Percentiles rank a stretch among this genome's conserved stretches.
Evolutionary conservation across 2,329 filamentous ascomycete species (phyloP).

Genomic region (Rhinocladiella similis): DNA sequence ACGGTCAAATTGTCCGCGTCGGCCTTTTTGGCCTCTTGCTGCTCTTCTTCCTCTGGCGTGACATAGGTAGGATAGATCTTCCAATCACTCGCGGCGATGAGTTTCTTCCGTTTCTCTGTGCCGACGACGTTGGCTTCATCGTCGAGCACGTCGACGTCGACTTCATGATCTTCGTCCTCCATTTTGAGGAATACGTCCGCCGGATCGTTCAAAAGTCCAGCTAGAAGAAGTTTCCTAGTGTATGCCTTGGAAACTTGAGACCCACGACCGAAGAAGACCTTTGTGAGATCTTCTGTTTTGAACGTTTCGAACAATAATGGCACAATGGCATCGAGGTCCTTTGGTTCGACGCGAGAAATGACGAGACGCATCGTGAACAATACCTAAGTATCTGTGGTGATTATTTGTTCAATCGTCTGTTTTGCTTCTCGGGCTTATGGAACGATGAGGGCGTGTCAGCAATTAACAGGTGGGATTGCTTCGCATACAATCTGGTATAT

Average conservation of each 20-base stretch:
- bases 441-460: too few species aligned
- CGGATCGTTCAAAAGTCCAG: conserved; percentile 8
- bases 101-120: conserved; percentile 12
- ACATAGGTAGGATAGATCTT: conserved; percentile 20
- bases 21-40: conserved; percentile 4
- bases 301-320: conserved; percentile 16
- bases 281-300: conserved; percentile 8
- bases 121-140: conserved; percentile 7
- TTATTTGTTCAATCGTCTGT: too few species aligned
- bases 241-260: conserved; percentile 11
- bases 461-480: too few species aligned
- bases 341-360: conserved; percentile 15
- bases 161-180: conserved; percentile 13
- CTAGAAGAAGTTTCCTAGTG: conserved; percentile 11
- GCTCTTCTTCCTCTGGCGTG: conserved; percentile 3
- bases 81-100: conserved; percentile 20
- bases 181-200: conserved; percentile 20
- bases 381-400: neutral
- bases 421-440: too few species aligned
- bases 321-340: conserved; percentile 17
- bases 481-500: too few species aligned
- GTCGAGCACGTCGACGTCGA: conserved; percentile 13
- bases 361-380: conserved; percentile 14
- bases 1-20: conserved; percentile 1
- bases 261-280: conserved; percentile 16